Evolutionary conservation across 2,329 filamentous ascomycete genomes (phyloP).

Genomic region (Didymella sp.): DNA sequence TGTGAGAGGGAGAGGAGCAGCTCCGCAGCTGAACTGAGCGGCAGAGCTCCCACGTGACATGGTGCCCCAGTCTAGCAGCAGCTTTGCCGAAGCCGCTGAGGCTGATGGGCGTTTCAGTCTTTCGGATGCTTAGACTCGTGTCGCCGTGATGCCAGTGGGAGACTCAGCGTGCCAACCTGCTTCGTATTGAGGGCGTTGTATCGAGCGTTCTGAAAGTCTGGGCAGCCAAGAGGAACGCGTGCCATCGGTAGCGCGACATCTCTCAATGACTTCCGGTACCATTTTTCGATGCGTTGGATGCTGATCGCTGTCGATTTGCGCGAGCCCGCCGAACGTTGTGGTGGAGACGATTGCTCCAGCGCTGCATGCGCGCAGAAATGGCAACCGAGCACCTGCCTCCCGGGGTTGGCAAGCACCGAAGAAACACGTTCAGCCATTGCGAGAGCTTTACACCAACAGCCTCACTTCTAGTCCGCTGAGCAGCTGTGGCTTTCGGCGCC

Average conservation of each 20-base stretch:
- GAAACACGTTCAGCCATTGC: constrained; percentile 14
- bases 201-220: not conserved
- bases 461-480: not conserved
- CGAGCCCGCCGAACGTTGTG: constrained; percentile 3
- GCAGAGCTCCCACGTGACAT: constrained; percentile 6
- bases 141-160: not conserved
- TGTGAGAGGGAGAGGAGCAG: not conserved
- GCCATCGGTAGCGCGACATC: constrained; percentile 10
- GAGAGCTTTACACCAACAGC: constrained; percentile 9
- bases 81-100: not conserved
- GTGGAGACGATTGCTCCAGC: constrained; percentile 14
- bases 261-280: constrained; percentile 8
- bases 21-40: not conserved
- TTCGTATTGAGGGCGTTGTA: not conserved
- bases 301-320: constrained; percentile 11
- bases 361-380: constrained; percentile 19
- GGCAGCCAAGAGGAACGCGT: constrained; percentile 11
- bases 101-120: constrained; percentile 8
- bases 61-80: not conserved
- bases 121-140: constrained; percentile 3
- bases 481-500: not conserved
- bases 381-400: constrained; percentile 18
- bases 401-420: constrained; percentile 14
- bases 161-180: not conserved
- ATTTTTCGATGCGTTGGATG: not conserved